Base-by-base conservation (phyloP, 306 rosid species). In the Gynostemma pentaphyllum region DNA sequence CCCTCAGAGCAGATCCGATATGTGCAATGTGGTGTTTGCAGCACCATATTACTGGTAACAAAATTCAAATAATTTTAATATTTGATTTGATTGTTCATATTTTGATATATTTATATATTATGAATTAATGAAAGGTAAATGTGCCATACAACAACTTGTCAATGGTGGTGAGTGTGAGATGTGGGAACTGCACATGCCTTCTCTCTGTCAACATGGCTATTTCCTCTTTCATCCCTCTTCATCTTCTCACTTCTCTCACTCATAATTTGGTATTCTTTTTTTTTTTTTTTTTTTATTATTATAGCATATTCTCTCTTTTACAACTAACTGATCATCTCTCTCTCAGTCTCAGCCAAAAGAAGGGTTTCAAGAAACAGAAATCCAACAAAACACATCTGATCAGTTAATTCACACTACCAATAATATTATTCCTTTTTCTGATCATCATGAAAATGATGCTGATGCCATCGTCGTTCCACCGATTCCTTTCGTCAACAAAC, bases 151-250 rank as follows among this genome's bases (percentile, higher is more conserved):
- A 77, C 83, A 90, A 95, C 80, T 66, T 90, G 72, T 78, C 87
- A 46, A 81, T 77, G 96, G 85, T 83, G 74, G 97, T 87, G 42
- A 87, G 89, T 39, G 97, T 90, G 2, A 83, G 95, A 77, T 90
- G 97, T 34, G 97, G 97, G 10, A 95, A 90, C 68, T 90, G 97
- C 85, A 72, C 86, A 15, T 72, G 81, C 79, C 91, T 90, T n/a
- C 81, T 90, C 18, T 87, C 97, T 36, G 91, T 87, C 70, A 85
- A 87, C 48, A 83, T 87, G 97, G 79, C 73, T 73, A 85, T 81
- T 69, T 89, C 96, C 78, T 78, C 97, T 69, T 87, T 87, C 71
- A 72, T 87, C 62, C 97, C 96, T 18, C 70, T 85, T 16, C 95
- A 90, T 71, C 85, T 85, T 75, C 76, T 85, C 51, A 79, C 89